Evolutionary conservation across 2,329 filamentous ascomycete species (phyloP), one percentile per base, ranked within the genome.

Genomic region (Ascocoryne sarcoides): DNA sequence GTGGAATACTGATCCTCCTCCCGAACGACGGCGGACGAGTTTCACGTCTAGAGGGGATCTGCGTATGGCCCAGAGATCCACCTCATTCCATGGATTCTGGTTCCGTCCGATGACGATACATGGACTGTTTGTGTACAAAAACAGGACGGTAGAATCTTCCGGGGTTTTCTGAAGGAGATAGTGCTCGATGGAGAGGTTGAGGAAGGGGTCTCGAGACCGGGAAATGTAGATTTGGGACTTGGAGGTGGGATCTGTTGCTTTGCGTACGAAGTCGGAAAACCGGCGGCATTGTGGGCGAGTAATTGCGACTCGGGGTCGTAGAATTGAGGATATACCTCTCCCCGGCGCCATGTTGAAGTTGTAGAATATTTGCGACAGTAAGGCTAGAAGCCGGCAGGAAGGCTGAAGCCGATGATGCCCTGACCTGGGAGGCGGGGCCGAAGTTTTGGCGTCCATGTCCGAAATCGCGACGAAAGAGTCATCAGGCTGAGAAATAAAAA

Each of bases 51-150:
- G 26, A 17, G 29, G 23, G 18, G 33, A 36, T 14, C 42, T 40
- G 10, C 56, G 55, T 7, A 94, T 66, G 1, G 76, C 68, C 29
- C 65, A 65, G 7, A 95, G 71, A 59, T 94, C 85, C 46, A 86
- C 79, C 66, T 98, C 92, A 7, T 86, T 71, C 92, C 90, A 98
- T 39, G 92, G 92, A 61, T 98, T 98, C 66, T 98, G 92, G 61
- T 98, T 98, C 45, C 92, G 80, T 32, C 92, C 92, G 51, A 98
- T 82, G 58, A 98, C 81, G 44, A 98, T 74, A 60, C 85, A 88
- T 1, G 90, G 88, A 28, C 76, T 65, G 64, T 98, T 96, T 54
- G 79, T 75, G 66, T 96, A 98, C 37, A 95, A 74, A 42, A 96
- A 84, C 2, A 96, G 75, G 37, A 96, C 64, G 10, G 75, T 82